Evolutionary conservation across 2,329 filamentous ascomycete species (phyloP).

Genomic region (Aspergillus proliferans): DNA sequence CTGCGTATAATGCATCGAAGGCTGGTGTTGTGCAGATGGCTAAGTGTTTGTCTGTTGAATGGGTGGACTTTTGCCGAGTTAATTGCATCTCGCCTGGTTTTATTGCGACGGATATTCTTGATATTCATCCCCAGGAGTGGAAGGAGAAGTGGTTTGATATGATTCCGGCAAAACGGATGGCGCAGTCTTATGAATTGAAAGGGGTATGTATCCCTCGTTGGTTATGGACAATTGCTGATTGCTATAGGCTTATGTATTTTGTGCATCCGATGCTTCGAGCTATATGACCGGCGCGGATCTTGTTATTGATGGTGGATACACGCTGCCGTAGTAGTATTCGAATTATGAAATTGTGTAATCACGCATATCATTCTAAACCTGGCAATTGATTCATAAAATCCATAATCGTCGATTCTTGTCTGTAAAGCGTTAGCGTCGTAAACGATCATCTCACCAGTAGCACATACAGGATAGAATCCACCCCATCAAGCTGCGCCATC

Average conservation of each 20-base stretch:
- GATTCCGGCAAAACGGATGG: constrained; percentile 34
- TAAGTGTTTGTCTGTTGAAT: constrained; percentile 34
- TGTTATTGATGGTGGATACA: constrained; percentile 45
- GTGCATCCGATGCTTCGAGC: constrained; percentile 42
- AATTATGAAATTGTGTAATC: neutral
- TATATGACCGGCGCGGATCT: constrained; percentile 46
- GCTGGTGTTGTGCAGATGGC: constrained; percentile 32
- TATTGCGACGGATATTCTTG: constrained; percentile 35
- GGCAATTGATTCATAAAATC: constrained; percentile 14
- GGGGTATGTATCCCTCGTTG: constrained; percentile 17
- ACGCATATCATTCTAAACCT: constrained; percentile 1
- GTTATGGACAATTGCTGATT: neutral
- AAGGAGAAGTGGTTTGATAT: constrained; percentile 33
- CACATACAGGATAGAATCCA: constrained; percentile 11
- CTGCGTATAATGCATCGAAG: constrained; percentile 35
- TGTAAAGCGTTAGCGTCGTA: neutral
- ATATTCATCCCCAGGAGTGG: constrained; percentile 31
- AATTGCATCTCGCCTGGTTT: constrained; percentile 39
- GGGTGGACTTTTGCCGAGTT: constrained; percentile 35
- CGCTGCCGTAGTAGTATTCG: constrained; percentile 17
- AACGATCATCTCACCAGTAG: neutral
- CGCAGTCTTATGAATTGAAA: constrained; percentile 35
- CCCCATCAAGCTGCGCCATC: constrained; percentile 8
- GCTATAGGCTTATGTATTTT: constrained; percentile 37
- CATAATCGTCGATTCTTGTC: constrained; percentile 11